Evolutionary conservation across 1,284 basidiomycete species (phyloP).

Genomic region (Laetiporus sulphureus): DNA sequence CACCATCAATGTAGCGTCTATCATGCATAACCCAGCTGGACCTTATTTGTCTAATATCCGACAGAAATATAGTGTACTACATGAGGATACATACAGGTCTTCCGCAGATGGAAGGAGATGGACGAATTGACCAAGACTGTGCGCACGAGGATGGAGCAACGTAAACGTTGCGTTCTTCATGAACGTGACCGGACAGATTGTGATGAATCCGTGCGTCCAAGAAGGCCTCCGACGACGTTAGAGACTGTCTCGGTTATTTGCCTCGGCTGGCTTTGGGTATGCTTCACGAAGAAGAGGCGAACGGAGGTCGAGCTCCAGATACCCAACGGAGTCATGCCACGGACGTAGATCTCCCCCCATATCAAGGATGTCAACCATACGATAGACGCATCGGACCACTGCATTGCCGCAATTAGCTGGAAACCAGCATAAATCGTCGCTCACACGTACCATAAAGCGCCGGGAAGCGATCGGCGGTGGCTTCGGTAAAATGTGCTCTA

Average conservation of each 20-base stretch:
- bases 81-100: not conserved
- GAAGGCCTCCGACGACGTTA: conserved; percentile 65
- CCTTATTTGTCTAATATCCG: no score
- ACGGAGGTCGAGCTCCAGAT: conserved; percentile 87
- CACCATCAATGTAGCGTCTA: no score
- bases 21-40: no score
- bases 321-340: conserved; percentile 74
- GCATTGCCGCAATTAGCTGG: not conserved
- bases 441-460: conserved; percentile 58
- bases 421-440: not conserved
- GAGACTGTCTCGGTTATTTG: conserved; percentile 72
- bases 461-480: conserved; percentile 59
- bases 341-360: conserved; percentile 93
- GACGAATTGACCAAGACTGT: no score
- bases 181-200: conserved; percentile 24
- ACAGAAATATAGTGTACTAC: not conserved
- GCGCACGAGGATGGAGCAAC: no score
- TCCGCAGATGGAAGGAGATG: no score
- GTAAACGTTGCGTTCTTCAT: no score
- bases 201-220: conserved; percentile 29
- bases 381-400: conserved; percentile 88
- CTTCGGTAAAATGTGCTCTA: conserved; percentile 67
- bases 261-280: conserved; percentile 60
- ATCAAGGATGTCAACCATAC: conserved; percentile 87
- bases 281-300: conserved; percentile 84